Percentiles rank a stretch among this genome's conserved stretches.
Evolutionary conservation across 2,329 filamentous ascomycete species (phyloP).

Genomic region (Pochonia chlamydosporia): DNA sequence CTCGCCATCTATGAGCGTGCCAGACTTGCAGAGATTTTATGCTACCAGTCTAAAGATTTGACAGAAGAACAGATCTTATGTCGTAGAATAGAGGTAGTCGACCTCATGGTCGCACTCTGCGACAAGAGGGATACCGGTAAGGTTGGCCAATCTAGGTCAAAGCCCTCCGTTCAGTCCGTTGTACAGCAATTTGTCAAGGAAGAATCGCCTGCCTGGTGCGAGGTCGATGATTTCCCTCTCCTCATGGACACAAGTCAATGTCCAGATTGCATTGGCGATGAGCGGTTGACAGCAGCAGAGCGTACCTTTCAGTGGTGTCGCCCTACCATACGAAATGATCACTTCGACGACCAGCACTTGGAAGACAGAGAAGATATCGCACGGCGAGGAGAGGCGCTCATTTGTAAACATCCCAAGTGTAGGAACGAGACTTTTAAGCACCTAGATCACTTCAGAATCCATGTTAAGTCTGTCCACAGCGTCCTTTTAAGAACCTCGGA

Average conservation of each 20-base stretch:
- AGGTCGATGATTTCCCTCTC: too few relatives aligned
- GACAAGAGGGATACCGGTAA: not conserved
- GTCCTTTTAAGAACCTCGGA: not conserved
- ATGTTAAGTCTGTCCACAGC: not conserved
- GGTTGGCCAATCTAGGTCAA: too few relatives aligned
- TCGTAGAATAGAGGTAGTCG: conserved; percentile 11
- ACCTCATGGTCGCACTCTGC: conserved; percentile 12
- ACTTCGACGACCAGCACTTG: too few relatives aligned
- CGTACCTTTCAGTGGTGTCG: too few relatives aligned
- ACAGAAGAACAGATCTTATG: conserved; percentile 11
- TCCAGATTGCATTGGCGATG: too few relatives aligned
- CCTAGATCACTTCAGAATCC: not conserved
- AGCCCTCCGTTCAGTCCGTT: too few relatives aligned
- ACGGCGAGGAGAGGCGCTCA: not conserved
- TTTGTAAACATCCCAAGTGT: not conserved
- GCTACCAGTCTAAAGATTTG: conserved; percentile 10
- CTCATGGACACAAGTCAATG: too few relatives aligned
- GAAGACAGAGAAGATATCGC: too few relatives aligned
- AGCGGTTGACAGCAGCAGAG: too few relatives aligned
- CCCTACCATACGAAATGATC: too few relatives aligned
- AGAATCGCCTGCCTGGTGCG: too few relatives aligned
- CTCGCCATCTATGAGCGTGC: conserved; percentile 14
- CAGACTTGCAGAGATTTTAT: conserved; percentile 14
- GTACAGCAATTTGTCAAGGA: too few relatives aligned
- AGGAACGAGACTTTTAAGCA: not conserved